A percentile compares a stretch with the other conserved stretches of the same genome.
phyloP scores from a whole-genome alignment of 345 rosid species.

The Salix suchowensis region DNA sequence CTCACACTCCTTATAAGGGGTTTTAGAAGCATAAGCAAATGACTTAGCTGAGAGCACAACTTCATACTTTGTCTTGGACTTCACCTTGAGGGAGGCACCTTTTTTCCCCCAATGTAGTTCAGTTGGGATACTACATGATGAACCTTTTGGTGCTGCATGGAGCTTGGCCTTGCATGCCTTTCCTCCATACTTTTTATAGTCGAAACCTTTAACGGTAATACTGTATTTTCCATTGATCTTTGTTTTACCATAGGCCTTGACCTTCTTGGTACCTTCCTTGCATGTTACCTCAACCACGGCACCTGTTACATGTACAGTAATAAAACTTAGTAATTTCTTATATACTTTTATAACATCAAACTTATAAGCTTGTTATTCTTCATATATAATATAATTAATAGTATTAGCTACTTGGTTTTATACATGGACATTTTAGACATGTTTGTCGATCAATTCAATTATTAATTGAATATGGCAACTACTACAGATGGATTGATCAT shows the following conservation, averaged over 20 bases:
- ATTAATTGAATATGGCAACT: too few species aligned
- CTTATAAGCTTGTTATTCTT: not conserved
- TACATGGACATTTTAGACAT: too few species aligned
- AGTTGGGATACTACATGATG: slow-evolving; percentile 29
- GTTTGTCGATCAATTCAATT: too few species aligned
- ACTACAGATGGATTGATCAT: too few species aligned
- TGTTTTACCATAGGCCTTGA: slow-evolving; percentile 32
- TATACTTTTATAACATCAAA: not conserved
- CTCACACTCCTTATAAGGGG: slow-evolving; percentile 20
- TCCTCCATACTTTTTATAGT: slow-evolving; percentile 23
- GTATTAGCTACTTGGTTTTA: too few species aligned
- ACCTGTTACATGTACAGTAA: slow-evolving; percentile 2
- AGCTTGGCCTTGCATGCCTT: slow-evolving; percentile 36
- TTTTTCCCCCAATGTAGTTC: slow-evolving; percentile 12
- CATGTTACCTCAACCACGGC: slow-evolving; percentile 32
- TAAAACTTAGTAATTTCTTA: not conserved
- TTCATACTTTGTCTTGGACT: slow-evolving; percentile 19
- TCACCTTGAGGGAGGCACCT: slow-evolving; percentile 19
- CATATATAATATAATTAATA: too few species aligned
- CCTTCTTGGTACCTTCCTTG: slow-evolving; percentile 8
- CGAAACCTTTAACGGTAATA: slow-evolving; percentile 17
- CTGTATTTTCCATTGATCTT: slow-evolving; percentile 29
- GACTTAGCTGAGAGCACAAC: slow-evolving; percentile 23
- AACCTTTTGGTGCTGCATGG: slow-evolving; percentile 18
- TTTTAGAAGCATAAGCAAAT: slow-evolving; percentile 34